Evolutionary conservation across 805 yeast genomes (phyloP), one percentile per base, ranked within the genome.

Genomic region (Kodamaea kaohsiungensis): DNA sequence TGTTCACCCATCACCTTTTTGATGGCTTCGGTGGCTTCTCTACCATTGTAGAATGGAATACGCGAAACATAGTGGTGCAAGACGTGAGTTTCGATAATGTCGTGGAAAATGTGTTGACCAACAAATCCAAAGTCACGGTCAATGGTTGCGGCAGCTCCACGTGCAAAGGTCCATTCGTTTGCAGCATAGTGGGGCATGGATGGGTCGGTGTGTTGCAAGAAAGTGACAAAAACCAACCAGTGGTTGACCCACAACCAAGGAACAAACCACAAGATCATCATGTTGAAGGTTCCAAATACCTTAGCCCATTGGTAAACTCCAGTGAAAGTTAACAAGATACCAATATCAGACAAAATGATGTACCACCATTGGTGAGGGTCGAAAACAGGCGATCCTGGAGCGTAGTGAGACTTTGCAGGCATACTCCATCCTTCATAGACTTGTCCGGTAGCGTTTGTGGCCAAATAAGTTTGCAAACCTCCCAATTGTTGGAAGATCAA

Each of bases 81-180:
- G 52, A 90, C 96, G 68, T 89, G 96, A 51, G 96, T 90, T 75
- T 89, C 96, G 66, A 89, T 89, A 66, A 89, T 89, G 69, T 88
- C 96, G 72, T 89, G 96, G 84, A 89, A 87, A 64, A 88, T 76
- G 79, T 82, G 82, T 67, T 82, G 77, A 54, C 96, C 96, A 58
- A 87, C 77, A 67, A 89, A 86, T 30, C 93, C 92, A 67, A 88
- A 87, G 66, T 88, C 85, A 66, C 96, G 79, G 72, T 89, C 96
- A 58, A 90, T 85, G 54, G 96, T 89, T 56, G 93, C 89, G 53
- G 95, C 92, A 30, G 96, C 96, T 61, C 96, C 96, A 66, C 92
- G 82, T 49, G 92, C 91, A 68, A 88, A 88, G 62, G 81, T 89
- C 96, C 96, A 89, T 70, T 85, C 86, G 40, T 72, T 64, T 55